Percentiles rank a stretch among this genome's conserved stretches.
Evolutionary conservation across 2,329 filamentous ascomycete genomes (phyloP).

Genomic region (Ascochyta koolunga): DNA sequence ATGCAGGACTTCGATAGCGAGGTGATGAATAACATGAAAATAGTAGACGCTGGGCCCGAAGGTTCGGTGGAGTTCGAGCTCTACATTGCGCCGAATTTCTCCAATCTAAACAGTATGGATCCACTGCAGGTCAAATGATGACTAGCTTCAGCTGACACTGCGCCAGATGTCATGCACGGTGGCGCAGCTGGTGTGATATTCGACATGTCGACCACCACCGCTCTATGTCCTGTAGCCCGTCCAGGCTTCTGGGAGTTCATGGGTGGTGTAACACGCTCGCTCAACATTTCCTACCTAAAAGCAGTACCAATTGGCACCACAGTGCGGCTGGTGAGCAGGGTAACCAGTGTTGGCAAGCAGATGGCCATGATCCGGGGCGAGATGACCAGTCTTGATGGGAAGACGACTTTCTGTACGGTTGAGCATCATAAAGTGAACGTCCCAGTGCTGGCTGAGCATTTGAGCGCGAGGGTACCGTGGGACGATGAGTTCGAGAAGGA

Average conservation of each 20-base stretch:
- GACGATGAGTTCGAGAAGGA: conserved; percentile 52
- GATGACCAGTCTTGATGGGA: conserved; percentile 58
- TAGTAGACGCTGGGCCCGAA: conserved; percentile 45
- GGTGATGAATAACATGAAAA: conserved; percentile 46
- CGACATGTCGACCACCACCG: conserved; percentile 55
- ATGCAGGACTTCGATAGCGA: conserved; percentile 46
- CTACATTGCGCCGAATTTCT: conserved; percentile 42
- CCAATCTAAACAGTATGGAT: conserved; percentile 48
- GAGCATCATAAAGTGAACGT: conserved; percentile 61
- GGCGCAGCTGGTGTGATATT: conserved; percentile 50
- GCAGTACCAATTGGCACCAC: conserved; percentile 56
- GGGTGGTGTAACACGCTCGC: conserved; percentile 57
- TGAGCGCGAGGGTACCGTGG: conserved; percentile 50
- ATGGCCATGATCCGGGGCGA: conserved; percentile 60
- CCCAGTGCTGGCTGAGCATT: conserved; percentile 50
- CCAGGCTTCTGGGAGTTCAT: conserved; percentile 61
- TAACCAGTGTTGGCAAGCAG: conserved; percentile 55
- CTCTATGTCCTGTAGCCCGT: conserved; percentile 56
- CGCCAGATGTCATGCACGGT: conserved; percentile 49
- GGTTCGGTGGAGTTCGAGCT: conserved; percentile 46
- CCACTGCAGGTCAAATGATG: neutral
- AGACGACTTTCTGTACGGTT: conserved; percentile 55
- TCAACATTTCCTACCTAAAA: conserved; percentile 60
- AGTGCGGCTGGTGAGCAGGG: conserved; percentile 52
- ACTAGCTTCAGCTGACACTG: neutral